A percentile compares a stretch with the other conserved stretches of the same genome.
Evolutionary conservation across 495 filamentous ascomycete genomes (phyloP).

Genomic region (Trichoderma parareesei): DNA sequence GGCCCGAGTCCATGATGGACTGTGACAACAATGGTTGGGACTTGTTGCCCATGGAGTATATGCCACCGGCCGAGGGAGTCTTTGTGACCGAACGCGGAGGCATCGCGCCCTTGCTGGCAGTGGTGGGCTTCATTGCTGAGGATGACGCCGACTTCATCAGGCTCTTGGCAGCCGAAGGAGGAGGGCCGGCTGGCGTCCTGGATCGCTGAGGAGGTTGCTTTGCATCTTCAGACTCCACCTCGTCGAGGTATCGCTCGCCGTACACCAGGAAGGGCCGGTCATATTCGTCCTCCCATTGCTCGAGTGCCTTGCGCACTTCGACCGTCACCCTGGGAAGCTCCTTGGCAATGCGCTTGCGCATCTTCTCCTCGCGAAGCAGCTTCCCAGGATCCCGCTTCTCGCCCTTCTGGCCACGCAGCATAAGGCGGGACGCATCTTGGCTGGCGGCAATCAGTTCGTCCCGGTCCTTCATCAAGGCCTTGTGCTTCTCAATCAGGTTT

Average conservation of each 20-base stretch:
- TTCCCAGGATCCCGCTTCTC: conserved; percentile 89
- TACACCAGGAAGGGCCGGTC: conserved; percentile 88
- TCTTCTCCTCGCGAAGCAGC: conserved; percentile 94
- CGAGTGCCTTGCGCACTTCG: conserved; percentile 73
- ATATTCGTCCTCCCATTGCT: conserved; percentile 89
- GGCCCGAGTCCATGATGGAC: conserved; percentile 17
- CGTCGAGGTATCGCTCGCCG: conserved; percentile 80
- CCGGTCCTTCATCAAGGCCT: conserved; percentile 74
- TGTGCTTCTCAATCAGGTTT: conserved; percentile 74
- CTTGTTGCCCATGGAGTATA: background rate
- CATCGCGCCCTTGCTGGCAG: conserved; percentile 23
- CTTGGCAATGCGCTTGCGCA: conserved; percentile 92
- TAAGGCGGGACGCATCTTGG: conserved; percentile 87
- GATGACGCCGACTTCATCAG: conserved; percentile 32
- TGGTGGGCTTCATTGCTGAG: background rate
- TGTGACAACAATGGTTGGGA: background rate
- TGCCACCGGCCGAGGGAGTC: conserved; percentile 47
- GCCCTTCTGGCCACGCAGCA: conserved; percentile 79
- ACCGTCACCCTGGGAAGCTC: conserved; percentile 85
- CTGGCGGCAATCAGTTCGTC: conserved; percentile 80
- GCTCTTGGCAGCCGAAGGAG: conserved; percentile 37
- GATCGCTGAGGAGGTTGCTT: conserved; percentile 46
- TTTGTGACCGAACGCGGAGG: conserved; percentile 52
- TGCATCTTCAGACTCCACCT: conserved; percentile 54
- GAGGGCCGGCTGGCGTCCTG: conserved; percentile 65